phyloP scores from a whole-genome alignment of 2,329 filamentous ascomycete species.

The Cladosporium oxysporum region DNA sequence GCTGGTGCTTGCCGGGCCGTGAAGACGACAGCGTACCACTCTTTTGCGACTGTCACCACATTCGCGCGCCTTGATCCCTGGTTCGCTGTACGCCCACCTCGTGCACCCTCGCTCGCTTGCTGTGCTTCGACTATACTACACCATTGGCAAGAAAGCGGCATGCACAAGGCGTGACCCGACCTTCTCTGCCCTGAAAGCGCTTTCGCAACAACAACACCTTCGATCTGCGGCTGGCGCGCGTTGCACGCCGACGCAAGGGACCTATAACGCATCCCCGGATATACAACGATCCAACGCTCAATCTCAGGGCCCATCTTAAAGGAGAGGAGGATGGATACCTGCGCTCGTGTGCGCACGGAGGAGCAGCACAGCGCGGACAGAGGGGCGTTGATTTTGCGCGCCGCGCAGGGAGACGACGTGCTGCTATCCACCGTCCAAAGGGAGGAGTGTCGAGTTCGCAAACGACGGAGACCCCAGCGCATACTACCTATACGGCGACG shows the following conservation, averaged over 20 bases:
- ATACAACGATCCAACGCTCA: constrained; percentile 16
- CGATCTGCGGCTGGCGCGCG: constrained; percentile 5
- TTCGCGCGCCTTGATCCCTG: not conserved
- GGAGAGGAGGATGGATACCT: constrained; percentile 16
- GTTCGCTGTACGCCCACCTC: not conserved
- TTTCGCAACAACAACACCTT: not conserved
- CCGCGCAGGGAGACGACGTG: constrained; percentile 10
- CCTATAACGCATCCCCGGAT: constrained; percentile 15
- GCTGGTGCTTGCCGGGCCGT: constrained; percentile 10
- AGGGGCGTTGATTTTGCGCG: not conserved
- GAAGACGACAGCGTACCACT: constrained; percentile 11
- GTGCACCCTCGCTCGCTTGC: constrained; percentile 2
- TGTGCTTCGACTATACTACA: not conserved
- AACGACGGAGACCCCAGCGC: constrained; percentile 12
- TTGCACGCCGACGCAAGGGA: constrained; percentile 15
- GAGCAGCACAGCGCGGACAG: not conserved
- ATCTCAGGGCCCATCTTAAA: constrained; percentile 4
- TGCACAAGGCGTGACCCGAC: not conserved
- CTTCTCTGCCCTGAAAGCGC: not conserved
- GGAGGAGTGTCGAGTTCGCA: constrained; percentile 11
- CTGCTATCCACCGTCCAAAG: constrained; percentile 10
- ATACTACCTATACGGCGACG: constrained; percentile 2
- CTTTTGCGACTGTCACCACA: constrained; percentile 7
- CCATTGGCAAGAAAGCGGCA: not conserved
- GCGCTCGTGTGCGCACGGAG: constrained; percentile 14